These are phyloP conservation scores for Umbellularia californica DNA, from an alignment of 164 flowering plant species.

Conservation along the genomic window DNA sequence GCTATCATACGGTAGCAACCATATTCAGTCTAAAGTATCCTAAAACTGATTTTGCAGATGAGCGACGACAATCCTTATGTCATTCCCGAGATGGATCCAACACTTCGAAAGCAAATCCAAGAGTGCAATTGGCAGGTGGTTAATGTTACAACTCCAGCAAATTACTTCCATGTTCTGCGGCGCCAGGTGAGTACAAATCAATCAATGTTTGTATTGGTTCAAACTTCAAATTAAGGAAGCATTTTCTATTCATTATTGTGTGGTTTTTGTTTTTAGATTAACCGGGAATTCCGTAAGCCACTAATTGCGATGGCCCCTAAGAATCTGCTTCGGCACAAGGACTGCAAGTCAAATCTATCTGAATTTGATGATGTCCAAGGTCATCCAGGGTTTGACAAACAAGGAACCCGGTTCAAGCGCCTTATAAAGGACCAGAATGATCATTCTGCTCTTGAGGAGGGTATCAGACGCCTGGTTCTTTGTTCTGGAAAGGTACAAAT, in stretches of 20 bases:
- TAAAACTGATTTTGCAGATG: conserved; percentile 52
- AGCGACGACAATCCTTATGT: conserved; percentile 92
- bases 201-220: no score
- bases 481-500: conserved; percentile 83
- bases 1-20: no score
- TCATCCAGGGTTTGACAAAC: conserved; percentile 95
- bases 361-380: conserved; percentile 84
- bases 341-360: conserved; percentile 36
- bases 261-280: conserved; percentile 44
- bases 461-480: conserved; percentile 80
- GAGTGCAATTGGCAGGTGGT: conserved; percentile 97
- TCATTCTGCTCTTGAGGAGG: conserved; percentile 84
- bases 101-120: conserved; percentile 86
- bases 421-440: conserved; percentile 56
- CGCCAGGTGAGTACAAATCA: conserved; percentile 59
- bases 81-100: conserved; percentile 96
- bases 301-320: conserved; percentile 90
- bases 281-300: conserved; percentile 94
- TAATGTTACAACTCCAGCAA: conserved; percentile 96
- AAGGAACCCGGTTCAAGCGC: conserved; percentile 83
- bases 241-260: not conserved
- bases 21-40: not conserved
- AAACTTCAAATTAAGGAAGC: not conserved
- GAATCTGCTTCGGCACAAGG: conserved; percentile 80
- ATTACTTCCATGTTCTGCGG: conserved; percentile 89